These are phyloP conservation scores for Gaeumannomyces tritici DNA, from an alignment of 2,329 filamentous ascomycete genomes.

Conservation along the genomic window DNA sequence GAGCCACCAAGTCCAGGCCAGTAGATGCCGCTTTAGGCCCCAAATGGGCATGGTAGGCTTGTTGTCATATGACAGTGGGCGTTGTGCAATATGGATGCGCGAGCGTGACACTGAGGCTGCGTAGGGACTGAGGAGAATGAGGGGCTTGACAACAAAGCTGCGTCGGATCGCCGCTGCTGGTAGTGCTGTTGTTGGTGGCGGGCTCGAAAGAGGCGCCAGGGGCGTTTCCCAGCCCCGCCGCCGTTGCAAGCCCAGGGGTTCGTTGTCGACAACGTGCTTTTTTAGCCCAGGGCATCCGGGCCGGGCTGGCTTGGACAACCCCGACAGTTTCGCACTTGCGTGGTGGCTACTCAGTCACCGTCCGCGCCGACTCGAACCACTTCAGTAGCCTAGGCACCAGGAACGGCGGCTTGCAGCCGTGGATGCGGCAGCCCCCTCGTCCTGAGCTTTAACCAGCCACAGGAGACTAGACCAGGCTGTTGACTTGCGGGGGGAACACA, in stretches of 20 bases:
- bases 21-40: not conserved
- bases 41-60: not conserved
- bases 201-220: not conserved
- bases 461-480: not conserved
- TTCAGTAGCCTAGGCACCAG: not conserved
- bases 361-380: not conserved
- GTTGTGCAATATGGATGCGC: not conserved
- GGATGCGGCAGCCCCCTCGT: not conserved
- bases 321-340: constrained; percentile 5
- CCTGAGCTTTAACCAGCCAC: too few species aligned
- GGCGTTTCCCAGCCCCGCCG: constrained; percentile 3
- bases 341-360: constrained; percentile 3
- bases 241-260: constrained; percentile 3
- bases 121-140: not conserved
- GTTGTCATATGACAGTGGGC: not conserved
- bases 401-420: too few species aligned
- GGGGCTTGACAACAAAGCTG: too few species aligned
- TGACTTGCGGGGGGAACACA: not conserved
- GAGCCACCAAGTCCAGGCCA: not conserved
- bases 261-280: not conserved
- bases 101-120: not conserved
- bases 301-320: not conserved
- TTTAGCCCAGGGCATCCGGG: not conserved
- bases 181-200: not conserved
- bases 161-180: not conserved